Base-by-base conservation (phyloP, 1,284 basidiomycete species). In the Trametes sp. region DNA sequence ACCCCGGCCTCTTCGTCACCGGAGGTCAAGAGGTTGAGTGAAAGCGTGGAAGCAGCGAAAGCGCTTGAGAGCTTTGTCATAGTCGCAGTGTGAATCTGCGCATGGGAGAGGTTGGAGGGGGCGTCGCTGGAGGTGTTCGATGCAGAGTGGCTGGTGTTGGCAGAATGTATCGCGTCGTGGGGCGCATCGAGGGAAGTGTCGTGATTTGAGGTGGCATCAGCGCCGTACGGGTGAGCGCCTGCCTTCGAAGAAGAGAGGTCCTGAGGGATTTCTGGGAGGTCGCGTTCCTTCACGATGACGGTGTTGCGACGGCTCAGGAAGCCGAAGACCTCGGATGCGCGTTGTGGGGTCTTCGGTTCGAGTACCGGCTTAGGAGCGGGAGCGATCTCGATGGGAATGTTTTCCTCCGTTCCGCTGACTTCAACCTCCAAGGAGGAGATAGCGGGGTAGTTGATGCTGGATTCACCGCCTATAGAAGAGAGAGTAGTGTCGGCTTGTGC, bases 341-440 rank as follows among this genome's bases (percentile, higher is more conserved):
- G 81, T 63, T 84, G 84, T 13, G 87, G 85, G 26, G 84, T 86
- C 65, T 76, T 78, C 7, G 83, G 78, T 14, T 70, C 69, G 13
- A 61, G 46, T 4, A 49, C 59, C 42, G 44, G 56, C 21, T 54
- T 65, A 19, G 46, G 50, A 24, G 46, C 63, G 4, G 60, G 46
- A 13, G 41, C 55, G 35, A 54, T 52, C n/a, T 56, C 61, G 16
- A 59, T 50, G 31, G 64, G 64, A 1, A 59, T 58, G 16, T 65
- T 75, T 49, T 84, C 81, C 31, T 78, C 76, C 2, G 76, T 76
- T 26, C 78, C 74, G 71, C 89, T 90, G 53, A 86, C 76, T 72
- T 92, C 88, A 4, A 92, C 90, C 62, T 88, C 86, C 77, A 91
- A 81, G 0, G 90, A 92, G 4, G 87, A 88, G 56, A 90, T 85